A percentile compares a stretch with the other conserved stretches of the same genome.
Evolutionary conservation across 163 green algal genomes (phyloP).

Genomic region (Prototheca wickerhamii): DNA sequence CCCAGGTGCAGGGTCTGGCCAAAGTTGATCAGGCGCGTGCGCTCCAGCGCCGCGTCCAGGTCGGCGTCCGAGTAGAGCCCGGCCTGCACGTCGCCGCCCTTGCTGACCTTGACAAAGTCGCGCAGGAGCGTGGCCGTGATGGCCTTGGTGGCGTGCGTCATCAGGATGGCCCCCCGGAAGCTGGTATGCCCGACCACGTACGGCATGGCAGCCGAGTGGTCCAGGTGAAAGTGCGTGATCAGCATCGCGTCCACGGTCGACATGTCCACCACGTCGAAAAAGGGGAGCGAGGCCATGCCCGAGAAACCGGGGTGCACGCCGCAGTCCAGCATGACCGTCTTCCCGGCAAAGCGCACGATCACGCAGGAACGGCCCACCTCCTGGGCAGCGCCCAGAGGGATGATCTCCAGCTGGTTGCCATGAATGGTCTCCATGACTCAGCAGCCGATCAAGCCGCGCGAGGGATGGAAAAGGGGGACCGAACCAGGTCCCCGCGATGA

Average conservation of each 20-base stretch:
- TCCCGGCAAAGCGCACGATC: slow-evolving; percentile 73
- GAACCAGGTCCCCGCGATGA: too few species aligned
- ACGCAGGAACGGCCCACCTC: slow-evolving; percentile 93
- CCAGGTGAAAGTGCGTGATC: slow-evolving; percentile 98
- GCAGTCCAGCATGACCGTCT: slow-evolving; percentile 96
- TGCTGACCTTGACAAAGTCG: slow-evolving; percentile 82
- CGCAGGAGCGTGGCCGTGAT: slow-evolving; percentile 86
- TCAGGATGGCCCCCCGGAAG: slow-evolving; percentile 91
- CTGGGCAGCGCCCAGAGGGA: slow-evolving; percentile 82
- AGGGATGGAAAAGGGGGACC: too few species aligned
- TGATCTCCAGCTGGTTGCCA: slow-evolving; percentile 43
- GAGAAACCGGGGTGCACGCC: slow-evolving; percentile 91
- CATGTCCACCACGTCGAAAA: slow-evolving; percentile 88
- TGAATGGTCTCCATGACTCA: too few species aligned
- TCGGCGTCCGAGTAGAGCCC: slow-evolving; percentile 74
- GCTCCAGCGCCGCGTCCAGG: slow-evolving; percentile 72
- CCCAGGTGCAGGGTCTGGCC: slow-evolving; percentile 85
- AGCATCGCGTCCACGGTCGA: slow-evolving; percentile 82
- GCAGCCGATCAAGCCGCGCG: too few species aligned
- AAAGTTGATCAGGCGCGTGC: slow-evolving; percentile 92
- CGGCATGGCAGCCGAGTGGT: slow-evolving; percentile 94
- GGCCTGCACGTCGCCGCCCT: slow-evolving; percentile 22
- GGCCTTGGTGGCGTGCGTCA: slow-evolving; percentile 98
- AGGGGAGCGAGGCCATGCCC: slow-evolving; percentile 77
- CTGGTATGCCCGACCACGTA: slow-evolving; percentile 84